Base-by-base conservation (phyloP, 768 basidiomycete genomes). In the Suillus decipiens region DNA sequence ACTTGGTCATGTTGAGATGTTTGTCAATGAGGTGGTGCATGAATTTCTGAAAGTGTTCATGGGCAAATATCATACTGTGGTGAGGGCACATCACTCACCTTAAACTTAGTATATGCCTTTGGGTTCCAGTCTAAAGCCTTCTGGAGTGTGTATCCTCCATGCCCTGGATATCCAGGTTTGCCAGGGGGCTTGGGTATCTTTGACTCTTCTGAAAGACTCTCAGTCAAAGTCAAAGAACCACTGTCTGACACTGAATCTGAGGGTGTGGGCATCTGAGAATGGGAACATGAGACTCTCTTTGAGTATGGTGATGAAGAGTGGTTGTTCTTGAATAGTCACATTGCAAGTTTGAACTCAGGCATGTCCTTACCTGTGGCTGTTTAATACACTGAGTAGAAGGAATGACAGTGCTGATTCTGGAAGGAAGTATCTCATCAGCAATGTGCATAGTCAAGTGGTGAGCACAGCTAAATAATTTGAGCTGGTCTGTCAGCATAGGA, bases 121-220 rank as follows among this genome's bases (percentile, higher is more conserved):
- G 50, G 55, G 11, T 66, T 61, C 73, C 72, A 74, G 6, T 54
- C 39, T 5, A 74, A 47, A 0, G 63, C 66, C 1, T 59, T 63
- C 42, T 70, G 54, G 11, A 75, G 63, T 7, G 51, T 73, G 47
- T 75, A 75, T 3, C 74, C 70, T 15, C 71, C 72, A 5, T 56
- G 42, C 7, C 70, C 67, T 12, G 72, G 69, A 19, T 58, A 43
- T 12, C 71, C 72, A 19, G 63, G 66, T 47, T 75, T 68, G 0
- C 71, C 71, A 12, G 17, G 19, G 4, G 72, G 73, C 43, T 75
- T 75, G 33, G 70, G 62, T 28, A 75, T 75, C 51, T 64, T 67
- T 0, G 62, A 61, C 5, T 57, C 62, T 15, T 67, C 67, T 37
- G 59, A 64, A 1, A 15, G 22, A 8, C 3, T 43, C 48, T 61